phyloP scores from a whole-genome alignment of 2,329 filamentous ascomycete genomes.

The Aspergillus aculeatinus region DNA sequence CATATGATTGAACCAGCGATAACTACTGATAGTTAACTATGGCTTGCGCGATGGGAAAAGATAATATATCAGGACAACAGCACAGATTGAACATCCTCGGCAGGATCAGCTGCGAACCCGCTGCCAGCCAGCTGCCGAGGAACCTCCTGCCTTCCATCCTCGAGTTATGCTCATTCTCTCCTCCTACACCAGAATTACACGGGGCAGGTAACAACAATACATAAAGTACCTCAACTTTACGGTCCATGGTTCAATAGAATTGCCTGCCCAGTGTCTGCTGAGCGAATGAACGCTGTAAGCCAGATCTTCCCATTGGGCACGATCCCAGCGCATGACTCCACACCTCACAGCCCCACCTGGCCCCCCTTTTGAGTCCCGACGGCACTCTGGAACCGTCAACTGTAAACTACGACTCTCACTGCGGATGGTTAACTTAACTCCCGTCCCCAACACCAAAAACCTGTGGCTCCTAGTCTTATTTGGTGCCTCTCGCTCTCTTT shows the following conservation, averaged over 20 bases:
- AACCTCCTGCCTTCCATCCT: background rate
- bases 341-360: slow-evolving; percentile 8
- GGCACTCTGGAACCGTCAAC: background rate
- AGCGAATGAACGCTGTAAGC: slow-evolving; percentile 5
- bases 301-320: slow-evolving; percentile 4
- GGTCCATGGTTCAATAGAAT: background rate
- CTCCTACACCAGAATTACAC: too few relatives aligned
- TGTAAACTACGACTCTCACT: background rate
- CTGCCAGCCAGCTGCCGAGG: slow-evolving; percentile 4
- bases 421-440: slow-evolving; percentile 1
- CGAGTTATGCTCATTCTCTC: too few relatives aligned
- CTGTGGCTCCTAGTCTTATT: background rate
- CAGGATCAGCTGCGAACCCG: background rate
- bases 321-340: slow-evolving; percentile 3
- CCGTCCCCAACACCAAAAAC: background rate
- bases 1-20: background rate
- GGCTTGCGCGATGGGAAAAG: too few relatives aligned
- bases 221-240: background rate
- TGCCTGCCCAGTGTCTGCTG: slow-evolving; percentile 2
- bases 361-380: slow-evolving; percentile 15
- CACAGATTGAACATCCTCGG: background rate
- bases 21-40: too few relatives aligned
- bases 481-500: background rate
- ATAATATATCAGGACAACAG: background rate
- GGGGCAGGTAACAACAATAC: background rate